These are phyloP conservation scores for Chaetomiaceae sp. DNA, from an alignment of 2,329 filamentous ascomycete species.

Conservation along the genomic window DNA sequence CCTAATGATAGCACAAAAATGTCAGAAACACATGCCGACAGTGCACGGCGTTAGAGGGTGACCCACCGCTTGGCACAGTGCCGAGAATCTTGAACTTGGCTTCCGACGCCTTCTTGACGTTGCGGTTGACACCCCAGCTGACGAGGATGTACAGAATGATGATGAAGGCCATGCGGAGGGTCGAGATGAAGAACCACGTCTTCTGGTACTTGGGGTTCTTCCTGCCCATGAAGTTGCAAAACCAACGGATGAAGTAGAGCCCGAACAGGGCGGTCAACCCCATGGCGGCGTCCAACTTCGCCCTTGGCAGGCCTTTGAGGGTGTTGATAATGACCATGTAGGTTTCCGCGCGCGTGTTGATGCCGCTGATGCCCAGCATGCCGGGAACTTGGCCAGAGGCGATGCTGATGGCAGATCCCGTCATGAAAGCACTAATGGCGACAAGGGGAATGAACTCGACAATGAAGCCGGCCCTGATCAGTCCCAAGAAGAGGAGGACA, in stretches of 20 bases:
- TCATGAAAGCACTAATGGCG: conserved; percentile 48
- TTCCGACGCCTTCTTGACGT: conserved; percentile 45
- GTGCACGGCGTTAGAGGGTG: not conserved
- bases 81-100: conserved; percentile 69
- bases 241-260: conserved; percentile 59
- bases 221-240: conserved; percentile 56
- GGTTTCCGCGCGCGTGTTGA: conserved; percentile 42
- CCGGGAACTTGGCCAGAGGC: conserved; percentile 43
- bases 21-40: conserved; percentile 3
- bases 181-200: conserved; percentile 68
- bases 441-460: conserved; percentile 49
- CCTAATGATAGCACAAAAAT: conserved; percentile 45
- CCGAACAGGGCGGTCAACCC: conserved; percentile 62
- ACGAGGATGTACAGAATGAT: conserved; percentile 79
- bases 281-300: conserved; percentile 64
- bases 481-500: conserved; percentile 41
- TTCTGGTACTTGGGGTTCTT: conserved; percentile 57
- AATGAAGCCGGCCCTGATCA: conserved; percentile 45
- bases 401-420: conserved; percentile 47
- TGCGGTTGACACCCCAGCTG: conserved; percentile 73
- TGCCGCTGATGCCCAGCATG: conserved; percentile 35
- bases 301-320: conserved; percentile 35
- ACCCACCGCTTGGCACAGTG: conserved; percentile 65
- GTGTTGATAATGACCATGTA: conserved; percentile 43
- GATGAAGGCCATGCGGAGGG: conserved; percentile 68